Base-by-base conservation (phyloP, 371 early-diverging fungal genomes). In the Mortierella sp. region DNA sequence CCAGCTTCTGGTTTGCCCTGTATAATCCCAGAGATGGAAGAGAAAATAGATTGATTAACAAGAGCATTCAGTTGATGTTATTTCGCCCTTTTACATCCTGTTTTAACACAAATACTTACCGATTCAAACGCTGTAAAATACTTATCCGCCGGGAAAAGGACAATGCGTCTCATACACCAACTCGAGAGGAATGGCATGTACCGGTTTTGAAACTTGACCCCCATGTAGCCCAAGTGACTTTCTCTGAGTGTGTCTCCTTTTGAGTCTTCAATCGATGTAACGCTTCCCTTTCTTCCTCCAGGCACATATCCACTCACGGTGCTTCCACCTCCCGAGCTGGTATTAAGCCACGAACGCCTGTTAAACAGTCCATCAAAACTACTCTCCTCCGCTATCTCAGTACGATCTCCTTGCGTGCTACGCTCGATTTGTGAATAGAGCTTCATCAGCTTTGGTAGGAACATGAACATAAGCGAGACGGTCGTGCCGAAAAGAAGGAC, bases 81-180 rank as follows among this genome's bases (percentile, higher is more conserved):
- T 16, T 22, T 43, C 24, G 30, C 52, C 18, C 9, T 26, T 47
- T 3, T 64, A 55, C 20, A 0, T 45, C 45, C 18, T 40, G 40
- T 40, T 40, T 40, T 40, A 8, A 40, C 40, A 9, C 40, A 9
- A n/a, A 14, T 11, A 58, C 73, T 58, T 64, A 79, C 75, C n/a
- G 73, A 32, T 64, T 80, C 84, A 76, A 88, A 88, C 47, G 86
- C 85, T 3, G 87, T 87, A 71, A 89, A 89, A 68, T 89, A 88
- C 12, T 87, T 85, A 8, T 88, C 70, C 70, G 80, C 74, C 0
- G 90, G 90, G 66, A 87, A 89, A 9, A 89, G 86, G 73, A 90
- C 86, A 35, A 90, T 84, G 51, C 88, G 88, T 64, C 85, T 81
- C 90, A 90, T 90, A 35, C 89, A 85, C 90, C 90, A 90, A 52